Conservation (phyloP, 2,329 filamentous ascomycete genomes). For the Amylocarpus encephaloides region DNA sequence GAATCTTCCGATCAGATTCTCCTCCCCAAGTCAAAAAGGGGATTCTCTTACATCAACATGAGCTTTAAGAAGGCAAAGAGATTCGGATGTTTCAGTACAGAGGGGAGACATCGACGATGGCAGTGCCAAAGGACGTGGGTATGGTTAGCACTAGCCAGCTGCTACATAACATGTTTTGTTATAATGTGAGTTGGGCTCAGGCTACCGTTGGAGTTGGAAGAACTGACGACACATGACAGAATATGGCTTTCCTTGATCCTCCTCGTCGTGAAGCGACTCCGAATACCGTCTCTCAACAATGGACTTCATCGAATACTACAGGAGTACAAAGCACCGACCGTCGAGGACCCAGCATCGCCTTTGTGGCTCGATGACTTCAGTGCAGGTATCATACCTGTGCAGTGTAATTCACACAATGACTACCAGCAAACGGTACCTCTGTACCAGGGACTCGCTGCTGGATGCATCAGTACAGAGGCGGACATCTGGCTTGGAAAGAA, state of each 20-base stretch:
- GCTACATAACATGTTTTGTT: slow-evolving; percentile 23
- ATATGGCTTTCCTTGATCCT: slow-evolving; percentile 11
- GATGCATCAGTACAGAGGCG: slow-evolving; percentile 50
- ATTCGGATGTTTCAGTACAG: too few relatives aligned
- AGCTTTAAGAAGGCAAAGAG: too few relatives aligned
- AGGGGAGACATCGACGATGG: too few relatives aligned
- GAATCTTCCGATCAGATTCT: too few relatives aligned
- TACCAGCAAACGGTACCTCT: slow-evolving; percentile 43
- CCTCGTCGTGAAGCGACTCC: slow-evolving; percentile 10
- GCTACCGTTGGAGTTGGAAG: not conserved
- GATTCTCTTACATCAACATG: too few relatives aligned
- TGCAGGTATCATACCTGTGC: slow-evolving; percentile 5
- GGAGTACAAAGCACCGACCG: slow-evolving; percentile 9
- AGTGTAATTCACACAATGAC: slow-evolving; percentile 48
- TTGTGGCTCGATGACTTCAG: slow-evolving; percentile 13
- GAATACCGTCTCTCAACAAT: slow-evolving; percentile 4
- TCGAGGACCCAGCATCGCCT: slow-evolving; percentile 3
- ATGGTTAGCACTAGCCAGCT: too few relatives aligned
- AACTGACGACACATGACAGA: slow-evolving; percentile 1
- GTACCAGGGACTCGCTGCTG: slow-evolving; percentile 46
- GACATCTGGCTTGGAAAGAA: slow-evolving; percentile 54
- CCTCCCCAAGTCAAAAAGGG: too few relatives aligned
- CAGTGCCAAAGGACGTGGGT: too few relatives aligned
- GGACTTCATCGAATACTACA: slow-evolving; percentile 8
- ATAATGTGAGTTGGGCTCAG: slow-evolving; percentile 20